These are phyloP conservation scores for Capsicum rhomboideum DNA, from an alignment of 257 asterid genomes.

Conservation along the genomic window DNA sequence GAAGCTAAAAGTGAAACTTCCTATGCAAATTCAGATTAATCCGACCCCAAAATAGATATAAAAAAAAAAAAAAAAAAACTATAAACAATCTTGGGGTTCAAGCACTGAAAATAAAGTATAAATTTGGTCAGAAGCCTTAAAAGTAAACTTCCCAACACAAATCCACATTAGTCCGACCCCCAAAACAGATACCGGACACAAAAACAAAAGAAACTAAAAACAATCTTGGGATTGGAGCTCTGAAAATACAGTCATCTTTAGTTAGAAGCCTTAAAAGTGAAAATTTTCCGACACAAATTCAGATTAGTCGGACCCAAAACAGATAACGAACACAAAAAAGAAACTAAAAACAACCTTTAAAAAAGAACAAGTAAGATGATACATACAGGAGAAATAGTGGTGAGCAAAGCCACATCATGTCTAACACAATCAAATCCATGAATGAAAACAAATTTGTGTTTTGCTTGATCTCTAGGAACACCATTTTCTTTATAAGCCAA, in stretches of 20 bases:
- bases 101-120: background rate
- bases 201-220: background rate
- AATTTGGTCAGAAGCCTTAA: background rate
- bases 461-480: conserved; percentile 56
- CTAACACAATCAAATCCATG: conserved; percentile 62
- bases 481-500: conserved; percentile 78
- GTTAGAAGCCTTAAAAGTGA: background rate
- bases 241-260: background rate
- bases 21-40: too few species aligned
- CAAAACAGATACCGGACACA: background rate
- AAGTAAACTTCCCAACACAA: background rate
- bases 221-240: background rate
- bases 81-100: background rate
- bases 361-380: background rate
- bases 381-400: conserved; percentile 40
- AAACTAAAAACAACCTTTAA: too few species aligned
- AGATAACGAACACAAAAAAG: background rate
- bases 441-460: conserved; percentile 53
- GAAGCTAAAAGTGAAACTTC: background rate
- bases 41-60: background rate
- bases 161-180: background rate
- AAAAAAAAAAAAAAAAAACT: too few species aligned
- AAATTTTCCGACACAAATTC: background rate
- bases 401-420: conserved; percentile 31
- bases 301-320: background rate